These are phyloP conservation scores for Trichosporon sp. DNA, from an alignment of 1,284 basidiomycete species.

Conservation along the genomic window DNA sequence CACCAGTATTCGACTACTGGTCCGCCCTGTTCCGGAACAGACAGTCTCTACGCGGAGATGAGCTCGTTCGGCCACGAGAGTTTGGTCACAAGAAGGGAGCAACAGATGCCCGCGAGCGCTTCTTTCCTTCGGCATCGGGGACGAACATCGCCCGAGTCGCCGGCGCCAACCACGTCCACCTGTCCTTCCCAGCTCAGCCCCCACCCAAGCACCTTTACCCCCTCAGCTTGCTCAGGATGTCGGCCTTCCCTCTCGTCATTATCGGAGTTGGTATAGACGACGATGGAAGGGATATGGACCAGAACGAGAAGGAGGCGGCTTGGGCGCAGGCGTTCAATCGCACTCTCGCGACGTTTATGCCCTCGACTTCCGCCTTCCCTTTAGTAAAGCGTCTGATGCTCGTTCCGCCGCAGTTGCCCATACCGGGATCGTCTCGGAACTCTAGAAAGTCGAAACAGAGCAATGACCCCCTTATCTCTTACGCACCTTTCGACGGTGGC, in stretches of 20 bases:
- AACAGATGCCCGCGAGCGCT: constrained; percentile 34
- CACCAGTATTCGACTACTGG: constrained; percentile 40
- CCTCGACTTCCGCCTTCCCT: constrained; percentile 70
- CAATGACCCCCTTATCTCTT: constrained; percentile 28
- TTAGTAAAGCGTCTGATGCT: constrained; percentile 61
- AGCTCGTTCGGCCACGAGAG: constrained; percentile 33
- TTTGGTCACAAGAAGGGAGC: background rate
- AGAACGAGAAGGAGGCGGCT: constrained; percentile 25
- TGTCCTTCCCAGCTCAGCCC: constrained; percentile 43
- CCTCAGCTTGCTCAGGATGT: constrained; percentile 45
- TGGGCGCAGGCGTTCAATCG: constrained; percentile 43
- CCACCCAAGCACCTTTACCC: constrained; percentile 48
- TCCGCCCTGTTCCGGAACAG: constrained; percentile 41
- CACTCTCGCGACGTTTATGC: constrained; percentile 53
- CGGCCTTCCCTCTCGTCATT: constrained; percentile 50
- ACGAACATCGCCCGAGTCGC: constrained; percentile 41
- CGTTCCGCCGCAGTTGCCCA: constrained; percentile 59
- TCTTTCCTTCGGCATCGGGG: constrained; percentile 40
- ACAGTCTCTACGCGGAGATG: constrained; percentile 47
- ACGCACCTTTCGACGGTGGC: constrained; percentile 40
- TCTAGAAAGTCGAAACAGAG: background rate
- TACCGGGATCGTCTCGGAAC: background rate
- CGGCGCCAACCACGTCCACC: constrained; percentile 47
- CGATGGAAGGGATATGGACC: background rate
- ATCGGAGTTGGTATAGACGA: constrained; percentile 49